phyloP scores from a whole-genome alignment of 257 asterid genomes.

The Gentiana straminea region DNA sequence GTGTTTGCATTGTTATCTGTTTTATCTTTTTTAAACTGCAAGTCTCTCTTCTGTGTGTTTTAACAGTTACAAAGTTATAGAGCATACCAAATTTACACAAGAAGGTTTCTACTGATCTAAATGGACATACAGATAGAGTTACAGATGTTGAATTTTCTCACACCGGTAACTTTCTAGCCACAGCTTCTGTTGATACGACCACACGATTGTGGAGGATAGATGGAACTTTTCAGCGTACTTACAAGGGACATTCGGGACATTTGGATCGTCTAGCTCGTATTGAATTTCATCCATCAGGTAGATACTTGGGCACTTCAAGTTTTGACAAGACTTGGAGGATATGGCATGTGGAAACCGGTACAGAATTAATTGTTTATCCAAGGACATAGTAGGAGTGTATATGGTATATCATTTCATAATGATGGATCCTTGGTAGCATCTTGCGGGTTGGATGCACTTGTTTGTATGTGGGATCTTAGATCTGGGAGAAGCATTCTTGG shows the following conservation, averaged over 20 bases:
- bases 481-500: conserved; percentile 84
- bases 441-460: conserved; percentile 88
- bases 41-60: too few relatives aligned
- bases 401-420: conserved; percentile 68
- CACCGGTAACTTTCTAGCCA: conserved; percentile 44
- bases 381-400: conserved; percentile 95
- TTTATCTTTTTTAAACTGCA: too few relatives aligned
- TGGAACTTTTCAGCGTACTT: conserved; percentile 57
- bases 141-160: conserved; percentile 91
- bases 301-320: conserved; percentile 84
- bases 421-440: conserved; percentile 96
- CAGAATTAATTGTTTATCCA: conserved; percentile 92
- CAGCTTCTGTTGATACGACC: conserved; percentile 92
- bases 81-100: conserved; percentile 61
- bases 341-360: conserved; percentile 86
- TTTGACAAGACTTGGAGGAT: conserved; percentile 94
- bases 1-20: too few relatives aligned
- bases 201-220: conserved; percentile 69
- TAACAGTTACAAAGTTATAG: conserved; percentile 55
- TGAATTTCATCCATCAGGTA: conserved; percentile 87
- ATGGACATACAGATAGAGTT: conserved; percentile 89
- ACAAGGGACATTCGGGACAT: conserved; percentile 83
- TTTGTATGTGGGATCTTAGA: conserved; percentile 95
- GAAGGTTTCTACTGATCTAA: conserved; percentile 54
- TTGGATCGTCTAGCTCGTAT: conserved; percentile 93